A percentile compares a stretch with the other conserved stretches of the same genome.
phyloP scores from a whole-genome alignment of 306 rosid genomes.

The Trifolium pratense region DNA sequence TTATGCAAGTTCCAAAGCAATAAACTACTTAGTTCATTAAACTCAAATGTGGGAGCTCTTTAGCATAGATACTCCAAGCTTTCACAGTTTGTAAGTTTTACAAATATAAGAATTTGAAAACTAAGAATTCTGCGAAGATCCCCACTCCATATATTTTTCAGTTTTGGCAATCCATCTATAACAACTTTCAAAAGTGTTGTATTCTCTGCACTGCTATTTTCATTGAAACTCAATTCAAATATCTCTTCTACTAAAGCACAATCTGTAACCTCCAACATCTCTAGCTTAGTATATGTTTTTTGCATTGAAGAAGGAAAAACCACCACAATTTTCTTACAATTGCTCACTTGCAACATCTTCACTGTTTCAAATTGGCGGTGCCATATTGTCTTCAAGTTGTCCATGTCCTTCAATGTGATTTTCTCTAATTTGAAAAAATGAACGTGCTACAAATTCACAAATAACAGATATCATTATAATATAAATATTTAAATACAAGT shows the following conservation, averaged over 20 bases:
- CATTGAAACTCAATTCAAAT: not conserved
- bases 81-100: not conserved
- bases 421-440: not conserved
- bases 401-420: slow-evolving; percentile 14
- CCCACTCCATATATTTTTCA: slow-evolving; percentile 7
- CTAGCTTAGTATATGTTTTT: not conserved
- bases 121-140: not conserved
- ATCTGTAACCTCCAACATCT: not conserved
- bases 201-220: not conserved
- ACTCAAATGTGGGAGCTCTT: not conserved
- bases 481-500: not conserved
- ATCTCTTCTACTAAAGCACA: not conserved
- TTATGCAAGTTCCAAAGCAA: not conserved
- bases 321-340: slow-evolving; percentile 8
- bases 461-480: not conserved
- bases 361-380: not conserved
- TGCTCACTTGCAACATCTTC: slow-evolving; percentile 1
- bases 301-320: slow-evolving; percentile 8
- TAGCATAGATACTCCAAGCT: slow-evolving; percentile 13
- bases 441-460: not conserved
- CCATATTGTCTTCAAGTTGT: slow-evolving; percentile 14
- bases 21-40: not conserved
- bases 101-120: not conserved
- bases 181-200: not conserved
- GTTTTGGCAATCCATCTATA: not conserved